These are phyloP conservation scores for Mollisia scopiformis DNA, from an alignment of 2,329 filamentous ascomycete species.

Conservation along the genomic window DNA sequence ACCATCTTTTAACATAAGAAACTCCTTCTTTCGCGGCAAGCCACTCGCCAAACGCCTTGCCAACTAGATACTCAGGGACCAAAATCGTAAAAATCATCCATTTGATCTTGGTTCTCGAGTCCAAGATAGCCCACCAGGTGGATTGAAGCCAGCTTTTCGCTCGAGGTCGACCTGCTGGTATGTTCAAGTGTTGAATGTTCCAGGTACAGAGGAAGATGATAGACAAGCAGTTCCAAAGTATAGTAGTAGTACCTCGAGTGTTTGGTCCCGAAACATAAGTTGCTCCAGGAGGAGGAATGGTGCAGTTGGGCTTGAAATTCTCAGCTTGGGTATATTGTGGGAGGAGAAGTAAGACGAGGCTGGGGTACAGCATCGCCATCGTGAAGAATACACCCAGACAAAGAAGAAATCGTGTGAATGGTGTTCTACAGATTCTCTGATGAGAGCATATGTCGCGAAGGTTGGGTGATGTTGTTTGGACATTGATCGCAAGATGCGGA, in stretches of 20 bases:
- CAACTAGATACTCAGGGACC: background rate
- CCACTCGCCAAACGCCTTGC: background rate
- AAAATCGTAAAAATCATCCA: conserved; percentile 3
- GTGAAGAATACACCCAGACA: too few relatives aligned
- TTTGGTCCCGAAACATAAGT: conserved; percentile 20
- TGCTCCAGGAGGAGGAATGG: conserved; percentile 19
- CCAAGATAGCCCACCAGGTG: conserved; percentile 1
- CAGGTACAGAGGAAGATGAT: conserved; percentile 27
- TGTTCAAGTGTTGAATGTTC: conserved; percentile 26
- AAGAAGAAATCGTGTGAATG: too few relatives aligned
- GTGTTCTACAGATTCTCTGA: too few relatives aligned
- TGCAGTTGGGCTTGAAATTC: conserved; percentile 25
- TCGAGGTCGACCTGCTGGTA: conserved; percentile 10
- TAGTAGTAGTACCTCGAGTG: conserved; percentile 24
- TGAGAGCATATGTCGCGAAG: too few relatives aligned
- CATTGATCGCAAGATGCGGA: too few relatives aligned
- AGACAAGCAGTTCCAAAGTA: conserved; percentile 24
- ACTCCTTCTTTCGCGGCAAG: background rate
- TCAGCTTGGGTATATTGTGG: background rate
- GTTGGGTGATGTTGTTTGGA: too few relatives aligned
- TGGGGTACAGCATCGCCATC: background rate
- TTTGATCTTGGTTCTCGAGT: background rate
- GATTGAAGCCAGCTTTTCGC: background rate
- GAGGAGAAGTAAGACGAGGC: background rate
- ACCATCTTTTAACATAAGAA: background rate